These are phyloP conservation scores for Asterochloris sp. DNA, from an alignment of 139 green algal species.

Conservation along the genomic window DNA sequence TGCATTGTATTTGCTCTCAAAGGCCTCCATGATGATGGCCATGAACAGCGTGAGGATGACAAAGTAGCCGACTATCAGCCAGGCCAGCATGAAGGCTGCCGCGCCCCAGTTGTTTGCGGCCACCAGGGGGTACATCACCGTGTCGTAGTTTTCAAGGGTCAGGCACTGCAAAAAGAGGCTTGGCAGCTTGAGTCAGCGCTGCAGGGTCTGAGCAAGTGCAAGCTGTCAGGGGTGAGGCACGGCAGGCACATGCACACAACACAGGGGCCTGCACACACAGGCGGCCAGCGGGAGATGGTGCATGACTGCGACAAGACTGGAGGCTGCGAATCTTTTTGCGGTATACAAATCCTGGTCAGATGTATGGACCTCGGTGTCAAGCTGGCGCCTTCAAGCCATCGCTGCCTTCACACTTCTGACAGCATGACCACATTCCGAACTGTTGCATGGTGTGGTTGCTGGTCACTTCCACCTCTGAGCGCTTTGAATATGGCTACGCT, in stretches of 20 bases:
- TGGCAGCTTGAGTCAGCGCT: not conserved
- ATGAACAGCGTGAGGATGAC: conserved; percentile 70
- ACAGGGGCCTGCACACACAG: too few relatives aligned
- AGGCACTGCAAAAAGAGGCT: conserved; percentile 35
- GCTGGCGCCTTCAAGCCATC: too few relatives aligned
- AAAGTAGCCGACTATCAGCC: conserved; percentile 75
- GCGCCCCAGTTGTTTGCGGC: conserved; percentile 40
- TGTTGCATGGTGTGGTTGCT: too few relatives aligned
- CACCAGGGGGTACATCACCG: conserved; percentile 47
- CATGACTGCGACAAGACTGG: too few relatives aligned
- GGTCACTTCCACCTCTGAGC: too few relatives aligned
- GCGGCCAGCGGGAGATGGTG: too few relatives aligned
- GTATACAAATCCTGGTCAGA: too few relatives aligned
- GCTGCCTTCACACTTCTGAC: too few relatives aligned
- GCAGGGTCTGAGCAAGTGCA: not conserved
- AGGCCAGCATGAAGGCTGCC: conserved; percentile 61
- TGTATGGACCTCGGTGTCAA: too few relatives aligned
- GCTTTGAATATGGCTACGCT: too few relatives aligned
- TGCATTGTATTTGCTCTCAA: conserved; percentile 64
- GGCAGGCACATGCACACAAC: not conserved
- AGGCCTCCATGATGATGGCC: conserved; percentile 72
- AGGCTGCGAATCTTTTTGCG: too few relatives aligned
- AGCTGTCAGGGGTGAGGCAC: not conserved
- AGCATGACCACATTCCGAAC: too few relatives aligned
- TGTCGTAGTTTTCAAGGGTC: conserved; percentile 71